Percentiles rank a stretch among this genome's conserved stretches.
phyloP scores from a whole-genome alignment of 2,329 filamentous ascomycete genomes.

The Acrocalymma vagum region DNA sequence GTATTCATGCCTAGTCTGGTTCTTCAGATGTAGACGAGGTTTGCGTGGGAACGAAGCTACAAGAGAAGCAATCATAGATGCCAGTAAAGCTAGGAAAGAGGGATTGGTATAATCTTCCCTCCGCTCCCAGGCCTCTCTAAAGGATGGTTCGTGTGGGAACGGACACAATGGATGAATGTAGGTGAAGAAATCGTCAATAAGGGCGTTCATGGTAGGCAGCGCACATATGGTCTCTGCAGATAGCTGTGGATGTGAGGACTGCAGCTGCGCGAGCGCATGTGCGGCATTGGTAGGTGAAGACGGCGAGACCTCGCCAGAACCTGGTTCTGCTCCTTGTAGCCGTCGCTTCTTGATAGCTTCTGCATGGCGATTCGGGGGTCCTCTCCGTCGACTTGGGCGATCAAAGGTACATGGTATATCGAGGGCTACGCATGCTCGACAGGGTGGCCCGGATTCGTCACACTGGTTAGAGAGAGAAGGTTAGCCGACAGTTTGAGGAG shows the following conservation, averaged over 20 bases:
- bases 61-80: conserved; percentile 77
- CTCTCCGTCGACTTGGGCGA: conserved; percentile 68
- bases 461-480: conserved; percentile 57
- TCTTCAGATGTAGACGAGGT: conserved; percentile 73
- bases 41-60: conserved; percentile 80
- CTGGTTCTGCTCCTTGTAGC: conserved; percentile 55
- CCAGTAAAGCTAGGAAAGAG: conserved; percentile 74
- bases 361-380: conserved; percentile 72
- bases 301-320: conserved; percentile 53
- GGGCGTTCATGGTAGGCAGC: conserved; percentile 70
- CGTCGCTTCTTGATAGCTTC: conserved; percentile 72
- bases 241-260: conserved; percentile 55
- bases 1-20: conserved; percentile 71
- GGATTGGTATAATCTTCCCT: conserved; percentile 73
- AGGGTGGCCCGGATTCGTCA: conserved; percentile 72
- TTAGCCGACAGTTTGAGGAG: too few relatives aligned
- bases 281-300: conserved; percentile 63
- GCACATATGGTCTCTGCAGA: conserved; percentile 76
- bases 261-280: conserved; percentile 60
- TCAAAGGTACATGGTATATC: conserved; percentile 75
- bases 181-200: conserved; percentile 84
- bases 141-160: conserved; percentile 81
- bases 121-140: conserved; percentile 72
- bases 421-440: conserved; percentile 69
- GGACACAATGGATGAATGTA: conserved; percentile 81